These are phyloP conservation scores for Malus hybrid DNA, from an alignment of 331 rosid species.

Conservation along the genomic window DNA sequence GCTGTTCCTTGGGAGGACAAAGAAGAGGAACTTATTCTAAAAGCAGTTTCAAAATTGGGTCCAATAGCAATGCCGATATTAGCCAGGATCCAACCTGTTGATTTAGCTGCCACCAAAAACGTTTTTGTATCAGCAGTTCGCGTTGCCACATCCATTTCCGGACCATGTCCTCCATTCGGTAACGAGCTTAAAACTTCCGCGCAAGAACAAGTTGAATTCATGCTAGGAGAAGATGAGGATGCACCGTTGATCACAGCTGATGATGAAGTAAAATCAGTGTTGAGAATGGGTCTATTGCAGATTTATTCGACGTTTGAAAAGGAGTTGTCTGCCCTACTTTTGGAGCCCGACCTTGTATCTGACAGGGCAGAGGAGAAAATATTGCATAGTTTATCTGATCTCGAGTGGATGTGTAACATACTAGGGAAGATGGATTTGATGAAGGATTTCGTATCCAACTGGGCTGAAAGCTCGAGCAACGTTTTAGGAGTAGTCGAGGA, in stretches of 20 bases:
- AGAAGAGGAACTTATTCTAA: slow-evolving; percentile 27
- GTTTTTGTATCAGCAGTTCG: slow-evolving; percentile 79
- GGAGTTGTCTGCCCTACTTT: slow-evolving; percentile 51
- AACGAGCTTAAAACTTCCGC: slow-evolving; percentile 76
- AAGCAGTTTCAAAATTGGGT: slow-evolving; percentile 22
- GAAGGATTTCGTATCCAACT: slow-evolving; percentile 72
- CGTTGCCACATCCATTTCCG: slow-evolving; percentile 60
- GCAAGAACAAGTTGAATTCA: slow-evolving; percentile 85
- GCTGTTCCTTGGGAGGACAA: slow-evolving; percentile 32
- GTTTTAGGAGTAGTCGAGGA: slow-evolving; percentile 50
- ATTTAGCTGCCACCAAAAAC: slow-evolving; percentile 51
- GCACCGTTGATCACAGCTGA: slow-evolving; percentile 44
- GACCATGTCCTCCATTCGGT: slow-evolving; percentile 66
- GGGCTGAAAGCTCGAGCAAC: slow-evolving; percentile 55
- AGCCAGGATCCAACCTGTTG: slow-evolving; percentile 34
- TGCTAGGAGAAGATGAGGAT: slow-evolving; percentile 66
- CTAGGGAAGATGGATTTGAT: slow-evolving; percentile 79
- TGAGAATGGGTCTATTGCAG: slow-evolving; percentile 54
- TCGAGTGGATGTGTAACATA: slow-evolving; percentile 83
- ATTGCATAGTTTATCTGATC: slow-evolving; percentile 55
- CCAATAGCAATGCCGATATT: slow-evolving; percentile 35
- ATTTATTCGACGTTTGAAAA: slow-evolving; percentile 43
- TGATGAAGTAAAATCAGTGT: slow-evolving; percentile 57
- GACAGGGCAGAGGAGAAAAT: slow-evolving; percentile 40
- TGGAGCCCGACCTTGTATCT: slow-evolving; percentile 24